Base-by-base conservation (phyloP, 768 basidiomycete genomes). In the Suillus brevipes region DNA sequence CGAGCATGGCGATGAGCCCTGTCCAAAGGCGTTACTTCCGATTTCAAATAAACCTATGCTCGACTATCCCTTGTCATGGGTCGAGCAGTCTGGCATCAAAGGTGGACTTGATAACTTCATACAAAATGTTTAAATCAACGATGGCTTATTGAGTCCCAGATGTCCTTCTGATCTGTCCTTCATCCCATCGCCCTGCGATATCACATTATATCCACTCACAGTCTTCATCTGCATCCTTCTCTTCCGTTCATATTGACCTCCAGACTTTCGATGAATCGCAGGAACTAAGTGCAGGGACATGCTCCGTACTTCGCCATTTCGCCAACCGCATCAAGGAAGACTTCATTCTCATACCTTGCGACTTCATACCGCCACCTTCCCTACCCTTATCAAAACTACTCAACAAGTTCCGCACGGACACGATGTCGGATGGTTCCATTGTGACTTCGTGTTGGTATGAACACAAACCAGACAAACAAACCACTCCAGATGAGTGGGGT, bases 271-370 rank as follows among this genome's bases (percentile, higher is more conserved):
- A 94, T 61, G 90, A 93, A 69, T 85, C 88, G 7, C 84, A 83
- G 31, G 88, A 90, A 49, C 78, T 83, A 20, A 82, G 82, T 62
- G 81, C 83, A 8, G 93, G 92, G 50, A 94, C 92, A 3, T 91
- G 90, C 67, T 81, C 86, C 25, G 81, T 96, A 31, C 83, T 97
- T 65, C 85, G 87, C 60, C 87, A 94, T 72, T 93, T 95, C 75
- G 83, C 91, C 12, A 79, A 74, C 57, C 87, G 88, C 57, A 95
- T 96, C 67, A 82, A 84, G 67, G 87, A 87, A 65, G 96, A 97
- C 75, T 96, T 97, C 75, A 85, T 97, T 47, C 77, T 98, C 28
- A 84, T 98, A 2, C 91, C 96, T 8, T 97, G 95, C 72, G 96
- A 98, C 75, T 92, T 97, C 59, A 83, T 95, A 25, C 89, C 95